Evolutionary conservation across 2,329 filamentous ascomycete genomes (phyloP).

Genomic region (Aurifilum marmelostoma): DNA sequence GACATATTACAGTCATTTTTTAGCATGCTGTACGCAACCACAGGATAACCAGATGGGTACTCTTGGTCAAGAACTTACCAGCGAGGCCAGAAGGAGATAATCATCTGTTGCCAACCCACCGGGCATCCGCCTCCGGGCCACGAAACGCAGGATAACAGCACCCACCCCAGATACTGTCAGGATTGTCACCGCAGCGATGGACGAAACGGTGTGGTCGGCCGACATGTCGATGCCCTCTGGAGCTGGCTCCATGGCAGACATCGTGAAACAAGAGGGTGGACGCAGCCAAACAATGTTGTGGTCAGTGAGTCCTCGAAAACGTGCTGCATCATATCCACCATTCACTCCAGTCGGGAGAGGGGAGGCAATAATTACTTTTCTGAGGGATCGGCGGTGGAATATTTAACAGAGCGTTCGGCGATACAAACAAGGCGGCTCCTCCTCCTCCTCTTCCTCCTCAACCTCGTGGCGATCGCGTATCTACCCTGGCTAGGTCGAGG

Average conservation of each 20-base stretch:
- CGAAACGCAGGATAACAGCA: background rate
- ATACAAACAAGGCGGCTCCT: too few species aligned
- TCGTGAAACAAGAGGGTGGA: background rate
- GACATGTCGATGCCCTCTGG: background rate
- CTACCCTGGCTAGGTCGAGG: background rate
- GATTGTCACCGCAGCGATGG: background rate
- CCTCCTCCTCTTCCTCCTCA: too few species aligned
- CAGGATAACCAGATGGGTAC: too few species aligned
- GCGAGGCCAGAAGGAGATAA: background rate
- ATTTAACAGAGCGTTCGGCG: background rate
- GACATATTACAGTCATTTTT: background rate
- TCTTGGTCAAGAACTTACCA: too few species aligned
- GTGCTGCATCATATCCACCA: background rate
- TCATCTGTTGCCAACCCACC: slow-evolving; percentile 5
- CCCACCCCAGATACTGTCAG: slow-evolving; percentile 1
- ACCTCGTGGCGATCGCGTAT: background rate
- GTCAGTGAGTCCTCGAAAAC: background rate
- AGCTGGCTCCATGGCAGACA: background rate
- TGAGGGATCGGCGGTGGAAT: background rate
- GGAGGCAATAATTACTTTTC: background rate
- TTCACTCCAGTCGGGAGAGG: background rate
- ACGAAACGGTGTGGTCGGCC: background rate
- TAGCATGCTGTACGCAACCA: too few species aligned
- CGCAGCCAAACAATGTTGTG: background rate
- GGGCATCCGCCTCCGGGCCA: slow-evolving; percentile 2